Evolutionary conservation across 2,329 filamentous ascomycete genomes (phyloP), one percentile per base, ranked within the genome.

Genomic region (Arthrobotrys megalospora): DNA sequence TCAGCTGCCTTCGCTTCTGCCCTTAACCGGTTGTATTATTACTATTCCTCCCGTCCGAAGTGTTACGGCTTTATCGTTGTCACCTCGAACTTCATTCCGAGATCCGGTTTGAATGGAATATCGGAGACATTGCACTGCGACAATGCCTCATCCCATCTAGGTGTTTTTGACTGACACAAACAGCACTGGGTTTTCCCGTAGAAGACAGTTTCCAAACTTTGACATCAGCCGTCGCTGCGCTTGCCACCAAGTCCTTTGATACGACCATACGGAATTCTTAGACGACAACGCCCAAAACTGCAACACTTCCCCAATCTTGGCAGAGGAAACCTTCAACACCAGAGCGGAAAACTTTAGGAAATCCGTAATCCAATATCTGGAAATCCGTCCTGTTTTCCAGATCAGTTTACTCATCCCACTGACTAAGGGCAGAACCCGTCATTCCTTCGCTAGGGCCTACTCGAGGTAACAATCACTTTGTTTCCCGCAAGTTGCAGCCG

Each of bases 401-500:
- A 16, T 19, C 14, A n/a, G 24, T 12, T 66, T 66, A 36, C 16
- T 52, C 24, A 55, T 55, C 21, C 7, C 63, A 41, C 47, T 50
- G 32, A 52, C 63, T 66, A 48, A 50, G 36, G 55, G 36, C 8
- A 60, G 55, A 60, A 43, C 36, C 41, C 32, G 53, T 45, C 71
- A 63, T 32, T 62, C 32, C 24, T 55, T 76, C 45, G 21, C 71
- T 41, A 48, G 58, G 67, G 41, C 58, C 60, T 52, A 43, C 60
- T 77, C 8, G 43, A 77, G 47, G 66, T 48, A 67, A 71, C 60
- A 77, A 70, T 68, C 24, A 53, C 36, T 65, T 72, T 78, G 62
- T 78, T 63, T 78, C 67, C 62, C 67, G 45, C 52, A 68, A 58
- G 75, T 53, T 78, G 75, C 67, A 72, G 50, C 75, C 75, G 75